Percentiles rank a stretch among this genome's conserved stretches.
phyloP scores from a whole-genome alignment of 2,329 filamentous ascomycete species.

The Clonostachys rosea region DNA sequence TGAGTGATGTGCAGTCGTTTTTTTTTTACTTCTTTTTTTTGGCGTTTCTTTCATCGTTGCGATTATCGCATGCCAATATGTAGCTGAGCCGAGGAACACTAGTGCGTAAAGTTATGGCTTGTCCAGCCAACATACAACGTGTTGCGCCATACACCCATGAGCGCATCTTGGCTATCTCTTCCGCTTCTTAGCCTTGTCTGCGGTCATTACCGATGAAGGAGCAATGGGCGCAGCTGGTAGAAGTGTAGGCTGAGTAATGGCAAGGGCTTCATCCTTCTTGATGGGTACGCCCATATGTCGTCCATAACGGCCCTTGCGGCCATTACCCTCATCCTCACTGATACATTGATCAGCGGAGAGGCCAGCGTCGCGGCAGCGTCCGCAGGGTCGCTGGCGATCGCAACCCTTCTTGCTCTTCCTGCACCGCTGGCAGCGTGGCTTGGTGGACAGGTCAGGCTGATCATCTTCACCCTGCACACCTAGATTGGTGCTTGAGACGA shows the following conservation, averaged over 20 bases:
- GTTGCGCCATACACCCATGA: not conserved
- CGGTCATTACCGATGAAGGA: constrained; percentile 20
- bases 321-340: constrained; percentile 96
- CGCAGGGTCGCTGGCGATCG: constrained; percentile 91
- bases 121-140: not conserved
- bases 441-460: constrained; percentile 86
- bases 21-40: not conserved
- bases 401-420: constrained; percentile 99
- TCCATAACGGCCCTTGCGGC: constrained; percentile 88
- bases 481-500: constrained; percentile 49
- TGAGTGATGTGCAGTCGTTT: not conserved
- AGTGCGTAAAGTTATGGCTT: no score
- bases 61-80: no score
- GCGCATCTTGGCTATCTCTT: constrained; percentile 40
- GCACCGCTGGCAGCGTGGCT: constrained; percentile 96
- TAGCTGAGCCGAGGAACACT: no score
- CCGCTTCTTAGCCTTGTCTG: constrained; percentile 58
- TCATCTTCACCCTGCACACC: constrained; percentile 71
- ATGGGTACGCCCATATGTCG: constrained; percentile 66
- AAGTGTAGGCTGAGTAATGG: constrained; percentile 28
- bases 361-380: constrained; percentile 91
- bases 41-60: no score
- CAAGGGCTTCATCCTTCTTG: constrained; percentile 46
- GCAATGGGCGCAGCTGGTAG: constrained; percentile 39
- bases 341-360: constrained; percentile 91